phyloP scores from a whole-genome alignment of 768 basidiomycete genomes.

The Mycena filopes region DNA sequence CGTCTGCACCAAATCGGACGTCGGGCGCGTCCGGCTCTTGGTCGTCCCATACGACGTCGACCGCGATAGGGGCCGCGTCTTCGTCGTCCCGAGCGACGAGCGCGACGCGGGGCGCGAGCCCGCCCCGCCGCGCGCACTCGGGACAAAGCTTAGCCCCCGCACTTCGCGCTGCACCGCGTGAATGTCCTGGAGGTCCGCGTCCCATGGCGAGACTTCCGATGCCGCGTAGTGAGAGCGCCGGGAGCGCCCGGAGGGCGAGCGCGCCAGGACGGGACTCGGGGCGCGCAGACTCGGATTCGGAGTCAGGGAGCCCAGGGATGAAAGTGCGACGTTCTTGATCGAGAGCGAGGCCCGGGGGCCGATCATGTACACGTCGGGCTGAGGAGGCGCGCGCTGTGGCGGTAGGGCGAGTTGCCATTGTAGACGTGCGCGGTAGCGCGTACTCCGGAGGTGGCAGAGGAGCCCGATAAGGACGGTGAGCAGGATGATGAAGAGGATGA shows the following conservation, averaged over 20 bases:
- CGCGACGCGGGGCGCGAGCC: constrained; percentile 6
- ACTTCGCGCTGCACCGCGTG: constrained; percentile 8
- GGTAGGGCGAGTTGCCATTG: neutral
- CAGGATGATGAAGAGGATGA: constrained; percentile 6
- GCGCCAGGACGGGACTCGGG: constrained; percentile 2
- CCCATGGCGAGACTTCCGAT: neutral
- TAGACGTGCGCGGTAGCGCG: too few species aligned
- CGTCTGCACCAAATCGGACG: too few species aligned
- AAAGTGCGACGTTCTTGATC: constrained; percentile 4
- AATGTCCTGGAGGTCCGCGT: constrained; percentile 4
- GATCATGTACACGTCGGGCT: constrained; percentile 1
- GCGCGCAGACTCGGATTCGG: neutral
- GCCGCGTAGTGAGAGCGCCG: too few species aligned
- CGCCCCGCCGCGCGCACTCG: neutral
- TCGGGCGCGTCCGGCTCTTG: too few species aligned
- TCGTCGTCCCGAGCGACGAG: constrained; percentile 18
- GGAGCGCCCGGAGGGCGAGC: neutral
- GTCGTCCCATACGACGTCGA: too few species aligned
- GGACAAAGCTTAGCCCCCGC: constrained; percentile 9
- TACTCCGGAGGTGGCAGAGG: neutral
- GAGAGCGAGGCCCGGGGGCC: neutral
- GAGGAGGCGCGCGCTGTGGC: neutral
- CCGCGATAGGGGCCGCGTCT: too few species aligned
- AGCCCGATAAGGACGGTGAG: constrained; percentile 9
- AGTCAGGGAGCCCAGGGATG: neutral